Evolutionary conservation across 345 rosid species (phyloP), one percentile per base, ranked within the genome.

Genomic region (Psidium guajava): DNA sequence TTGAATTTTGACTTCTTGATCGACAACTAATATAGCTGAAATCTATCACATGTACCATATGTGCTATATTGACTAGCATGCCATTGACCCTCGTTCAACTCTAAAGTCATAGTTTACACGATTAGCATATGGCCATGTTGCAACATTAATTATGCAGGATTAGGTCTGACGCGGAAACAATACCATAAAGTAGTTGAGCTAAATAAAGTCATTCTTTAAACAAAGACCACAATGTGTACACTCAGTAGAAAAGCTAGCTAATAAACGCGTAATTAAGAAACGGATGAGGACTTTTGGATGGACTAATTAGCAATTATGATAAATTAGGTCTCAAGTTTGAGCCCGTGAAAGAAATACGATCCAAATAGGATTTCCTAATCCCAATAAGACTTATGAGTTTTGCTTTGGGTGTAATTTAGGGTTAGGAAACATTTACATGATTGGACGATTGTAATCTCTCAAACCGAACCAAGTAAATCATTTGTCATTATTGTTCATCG

Each of bases 381-480:
- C 3, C 44, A 8, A 28, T 64, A 64, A 64, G 22, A 64, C 75
- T 28, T 14, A 1, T 13, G 16, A 18, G 18, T 52, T 52, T 52
- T 52, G 54, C 18, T 52, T 52, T 27, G 36, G 20, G 8, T 27
- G 28, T 6, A 59, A n/a, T 13, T 0, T n/a, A 58, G 36, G 18
- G 8, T n/a, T 58, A 12, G 14, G 27, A 58, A n/a, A 59, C 8
- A 59, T n/a, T 6, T 52, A 11, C 13, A 12, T 12, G 53, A 47
- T 47, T 56, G 69, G 25, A 58, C 2, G 8, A 58, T 58, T n/a
- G 69, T 58, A n/a, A 58, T 28, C 69, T 5, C 42, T 28, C 13
- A 2, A 5, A 28, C 0, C 42, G 0, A 64, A 28, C 5, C 1
- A 64, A 1, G 3, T 0, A 64, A 61, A 28, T 64, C 11, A 7